phyloP scores from a whole-genome alignment of 176 grass and related monocot genomes.

The Cenchrus purpureus region DNA sequence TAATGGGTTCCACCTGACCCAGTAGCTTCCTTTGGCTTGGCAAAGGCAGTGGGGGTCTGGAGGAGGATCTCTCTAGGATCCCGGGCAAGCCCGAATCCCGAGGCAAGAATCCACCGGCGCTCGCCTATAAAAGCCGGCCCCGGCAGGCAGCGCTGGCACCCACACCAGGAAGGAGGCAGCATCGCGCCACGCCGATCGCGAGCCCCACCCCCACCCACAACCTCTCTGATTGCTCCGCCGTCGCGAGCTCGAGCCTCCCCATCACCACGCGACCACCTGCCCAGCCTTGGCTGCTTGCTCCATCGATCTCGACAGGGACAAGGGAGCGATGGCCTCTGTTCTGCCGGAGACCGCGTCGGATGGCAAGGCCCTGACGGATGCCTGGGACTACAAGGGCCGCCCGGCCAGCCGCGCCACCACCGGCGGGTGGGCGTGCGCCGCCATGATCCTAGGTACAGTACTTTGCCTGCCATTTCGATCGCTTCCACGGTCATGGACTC shows the following conservation, averaged over 20 bases:
- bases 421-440: constrained; percentile 72
- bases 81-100: constrained; percentile 23
- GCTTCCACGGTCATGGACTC: not conserved
- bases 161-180: not conserved
- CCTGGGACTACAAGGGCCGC: constrained; percentile 85
- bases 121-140: constrained; percentile 36
- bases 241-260: constrained; percentile 28
- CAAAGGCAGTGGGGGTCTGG: not conserved
- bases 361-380: constrained; percentile 64
- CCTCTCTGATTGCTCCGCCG: not conserved
- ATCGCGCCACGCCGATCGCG: not conserved
- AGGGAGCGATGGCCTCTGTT: constrained; percentile 48
- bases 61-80: constrained; percentile 9
- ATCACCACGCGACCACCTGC: not conserved
- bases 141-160: not conserved
- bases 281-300: not conserved
- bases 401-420: constrained; percentile 54
- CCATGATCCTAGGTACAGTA: constrained; percentile 76
- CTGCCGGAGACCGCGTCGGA: constrained; percentile 46
- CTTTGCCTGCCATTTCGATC: not conserved
- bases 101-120: constrained; percentile 1
- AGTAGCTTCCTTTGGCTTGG: not conserved
- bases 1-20: not conserved
- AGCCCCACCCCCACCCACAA: not conserved
- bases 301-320: not conserved